Conservation (phyloP, 2,329 filamentous ascomycete species). For the Alternaria alternata region DNA sequence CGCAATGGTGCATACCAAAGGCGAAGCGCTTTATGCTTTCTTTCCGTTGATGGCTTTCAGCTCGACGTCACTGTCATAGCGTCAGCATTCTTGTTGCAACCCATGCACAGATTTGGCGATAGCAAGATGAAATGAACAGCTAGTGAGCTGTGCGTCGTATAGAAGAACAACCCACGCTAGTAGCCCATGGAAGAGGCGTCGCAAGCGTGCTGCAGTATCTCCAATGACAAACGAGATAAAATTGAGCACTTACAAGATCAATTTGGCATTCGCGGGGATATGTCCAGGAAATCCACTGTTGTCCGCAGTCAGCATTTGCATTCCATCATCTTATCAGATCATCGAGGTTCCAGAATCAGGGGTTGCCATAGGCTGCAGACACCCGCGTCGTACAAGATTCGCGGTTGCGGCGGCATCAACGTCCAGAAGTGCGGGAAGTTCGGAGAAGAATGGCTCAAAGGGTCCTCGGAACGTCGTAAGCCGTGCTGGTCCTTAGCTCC, state of each 20-base stretch:
- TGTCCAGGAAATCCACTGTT: constrained; percentile 77
- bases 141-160: constrained; percentile 16
- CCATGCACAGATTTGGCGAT: not conserved
- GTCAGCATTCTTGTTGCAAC: constrained; percentile 21
- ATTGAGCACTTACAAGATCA: constrained; percentile 77
- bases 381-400: constrained; percentile 3
- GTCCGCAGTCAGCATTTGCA: constrained; percentile 29
- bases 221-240: not conserved
- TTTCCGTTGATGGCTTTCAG: constrained; percentile 69
- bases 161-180: constrained; percentile 6
- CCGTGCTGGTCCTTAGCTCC: not conserved
- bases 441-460: not conserved
- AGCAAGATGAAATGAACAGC: constrained; percentile 7
- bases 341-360: not conserved
- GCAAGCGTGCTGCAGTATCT: constrained; percentile 7
- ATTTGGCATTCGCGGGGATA: constrained; percentile 76
- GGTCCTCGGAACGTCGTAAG: not conserved
- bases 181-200: constrained; percentile 1
- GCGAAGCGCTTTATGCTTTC: constrained; percentile 43
- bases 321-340: constrained; percentile 17
- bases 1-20: constrained; percentile 3
- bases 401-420: constrained; percentile 8
- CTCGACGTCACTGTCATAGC: constrained; percentile 67
- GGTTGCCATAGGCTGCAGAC: constrained; percentile 3
- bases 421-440: not conserved